Conservation (phyloP, 2,329 filamentous ascomycete genomes). For the Laburnicola sp. region DNA sequence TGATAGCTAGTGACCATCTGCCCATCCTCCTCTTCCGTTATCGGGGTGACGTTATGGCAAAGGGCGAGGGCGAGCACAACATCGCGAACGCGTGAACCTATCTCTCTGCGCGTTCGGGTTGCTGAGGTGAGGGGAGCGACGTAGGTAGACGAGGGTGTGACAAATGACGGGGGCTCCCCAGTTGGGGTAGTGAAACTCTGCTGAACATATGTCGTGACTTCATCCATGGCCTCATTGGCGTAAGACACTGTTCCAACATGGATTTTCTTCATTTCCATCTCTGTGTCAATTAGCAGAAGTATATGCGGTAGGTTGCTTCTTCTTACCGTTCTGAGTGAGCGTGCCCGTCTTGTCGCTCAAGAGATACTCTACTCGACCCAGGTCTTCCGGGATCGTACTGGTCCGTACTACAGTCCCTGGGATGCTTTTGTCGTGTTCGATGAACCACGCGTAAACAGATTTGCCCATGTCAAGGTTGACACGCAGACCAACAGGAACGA, state of each 20-base stretch:
- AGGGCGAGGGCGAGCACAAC: conserved; percentile 88
- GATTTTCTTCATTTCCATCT: conserved; percentile 99
- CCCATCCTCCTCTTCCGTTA: conserved; percentile 79
- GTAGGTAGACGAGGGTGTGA: conserved; percentile 75
- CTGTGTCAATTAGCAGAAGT: conserved; percentile 46
- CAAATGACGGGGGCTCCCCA: conserved; percentile 51
- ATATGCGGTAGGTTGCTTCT: conserved; percentile 9
- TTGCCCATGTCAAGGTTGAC: conserved; percentile 98
- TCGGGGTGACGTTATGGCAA: conserved; percentile 97
- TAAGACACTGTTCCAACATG: conserved; percentile 98
- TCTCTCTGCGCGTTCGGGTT: conserved; percentile 87
- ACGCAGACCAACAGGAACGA: conserved; percentile 93
- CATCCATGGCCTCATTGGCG: conserved; percentile 98
- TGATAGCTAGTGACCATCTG: conserved; percentile 82
- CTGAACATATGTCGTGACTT: conserved; percentile 81
- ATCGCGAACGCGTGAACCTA: conserved; percentile 89
- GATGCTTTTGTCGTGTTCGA: conserved; percentile 87
- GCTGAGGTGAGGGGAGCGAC: conserved; percentile 64
- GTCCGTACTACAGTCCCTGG: conserved; percentile 91
- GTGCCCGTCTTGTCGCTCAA: conserved; percentile 99
- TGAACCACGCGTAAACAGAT: conserved; percentile 93
- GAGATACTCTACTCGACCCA: conserved; percentile 93
- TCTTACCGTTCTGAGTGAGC: conserved; percentile 79
- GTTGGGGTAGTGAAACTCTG: conserved; percentile 70
- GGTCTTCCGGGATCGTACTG: conserved; percentile 94